Percentiles rank a stretch among this genome's conserved stretches.
These are phyloP conservation scores for Trebouxia sp. DNA, from an alignment of 139 green algal genomes.

Conservation along the genomic window DNA sequence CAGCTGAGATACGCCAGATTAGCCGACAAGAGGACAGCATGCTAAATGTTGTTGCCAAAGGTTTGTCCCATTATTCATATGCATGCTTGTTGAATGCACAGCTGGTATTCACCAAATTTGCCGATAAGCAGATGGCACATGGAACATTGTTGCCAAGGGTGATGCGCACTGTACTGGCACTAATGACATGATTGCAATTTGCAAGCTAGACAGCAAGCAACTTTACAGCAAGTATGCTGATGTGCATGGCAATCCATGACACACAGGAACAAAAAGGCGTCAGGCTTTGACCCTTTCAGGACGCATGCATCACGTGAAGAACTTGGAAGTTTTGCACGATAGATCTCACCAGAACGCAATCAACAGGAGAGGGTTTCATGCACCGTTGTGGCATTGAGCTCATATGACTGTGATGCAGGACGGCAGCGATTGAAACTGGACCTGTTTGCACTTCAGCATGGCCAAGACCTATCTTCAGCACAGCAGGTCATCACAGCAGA, in stretches of 20 bases:
- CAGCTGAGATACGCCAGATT: constrained; percentile 17
- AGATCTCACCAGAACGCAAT: no score
- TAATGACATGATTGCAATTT: not conserved
- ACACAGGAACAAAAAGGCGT: no score
- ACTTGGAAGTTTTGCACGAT: no score
- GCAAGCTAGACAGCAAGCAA: not conserved
- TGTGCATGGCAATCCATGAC: no score
- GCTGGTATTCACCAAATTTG: not conserved
- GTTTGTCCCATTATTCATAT: not conserved
- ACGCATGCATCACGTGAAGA: no score
- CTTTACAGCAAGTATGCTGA: no score
- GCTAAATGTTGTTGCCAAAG: constrained; percentile 16
- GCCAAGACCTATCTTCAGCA: not conserved
- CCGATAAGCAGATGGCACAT: not conserved
- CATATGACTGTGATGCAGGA: not conserved
- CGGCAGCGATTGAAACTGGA: not conserved
- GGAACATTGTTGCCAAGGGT: not conserved
- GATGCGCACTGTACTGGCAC: not conserved
- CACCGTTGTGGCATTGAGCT: no score
- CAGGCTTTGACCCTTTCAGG: no score
- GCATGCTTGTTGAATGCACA: no score
- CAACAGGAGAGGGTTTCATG: no score
- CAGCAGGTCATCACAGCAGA: constrained; percentile 11
- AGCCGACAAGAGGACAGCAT: not conserved
- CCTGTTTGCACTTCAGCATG: not conserved